These are phyloP conservation scores for Colletotrichum echinochloae DNA, from an alignment of 2,329 filamentous ascomycete species.

Conservation along the genomic window DNA sequence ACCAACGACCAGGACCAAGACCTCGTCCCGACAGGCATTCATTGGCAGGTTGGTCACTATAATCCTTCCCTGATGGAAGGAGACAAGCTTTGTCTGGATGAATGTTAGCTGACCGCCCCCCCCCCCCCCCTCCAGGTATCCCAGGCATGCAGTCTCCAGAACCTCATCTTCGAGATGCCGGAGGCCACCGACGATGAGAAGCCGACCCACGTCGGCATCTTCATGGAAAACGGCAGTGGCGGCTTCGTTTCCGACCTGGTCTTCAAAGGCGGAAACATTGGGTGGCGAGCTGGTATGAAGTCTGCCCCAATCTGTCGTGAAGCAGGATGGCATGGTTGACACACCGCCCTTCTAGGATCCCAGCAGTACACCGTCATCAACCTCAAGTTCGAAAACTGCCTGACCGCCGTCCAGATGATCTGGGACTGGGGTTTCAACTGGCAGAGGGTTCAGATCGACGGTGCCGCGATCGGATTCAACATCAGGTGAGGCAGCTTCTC, in stretches of 20 bases:
- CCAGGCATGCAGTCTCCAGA: constrained; percentile 65
- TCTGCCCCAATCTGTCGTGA: too few species aligned
- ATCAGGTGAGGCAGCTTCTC: too few species aligned
- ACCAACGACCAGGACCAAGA: constrained; percentile 43
- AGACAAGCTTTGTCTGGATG: too few species aligned
- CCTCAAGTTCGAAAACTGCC: constrained; percentile 72
- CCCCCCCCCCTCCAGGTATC: constrained; percentile 53
- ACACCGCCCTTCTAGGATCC: too few species aligned
- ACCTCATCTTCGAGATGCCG: constrained; percentile 61
- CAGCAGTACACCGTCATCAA: constrained; percentile 61
- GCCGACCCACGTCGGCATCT: background rate
- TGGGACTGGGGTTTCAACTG: constrained; percentile 80
- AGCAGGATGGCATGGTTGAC: too few species aligned
- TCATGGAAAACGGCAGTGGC: constrained; percentile 50
- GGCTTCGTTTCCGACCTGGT: constrained; percentile 69
- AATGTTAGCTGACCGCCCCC: too few species aligned
- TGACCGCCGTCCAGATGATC: constrained; percentile 74
- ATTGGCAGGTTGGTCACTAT: constrained; percentile 66
- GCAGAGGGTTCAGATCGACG: constrained; percentile 24
- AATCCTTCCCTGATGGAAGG: too few species aligned
- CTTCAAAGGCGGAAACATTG: constrained; percentile 68
- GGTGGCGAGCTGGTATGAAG: constrained; percentile 53
- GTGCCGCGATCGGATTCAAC: constrained; percentile 1
- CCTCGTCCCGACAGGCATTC: constrained; percentile 61
- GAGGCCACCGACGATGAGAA: background rate